phyloP scores from a whole-genome alignment of 768 basidiomycete species.

The Naganishia antarctica region DNA sequence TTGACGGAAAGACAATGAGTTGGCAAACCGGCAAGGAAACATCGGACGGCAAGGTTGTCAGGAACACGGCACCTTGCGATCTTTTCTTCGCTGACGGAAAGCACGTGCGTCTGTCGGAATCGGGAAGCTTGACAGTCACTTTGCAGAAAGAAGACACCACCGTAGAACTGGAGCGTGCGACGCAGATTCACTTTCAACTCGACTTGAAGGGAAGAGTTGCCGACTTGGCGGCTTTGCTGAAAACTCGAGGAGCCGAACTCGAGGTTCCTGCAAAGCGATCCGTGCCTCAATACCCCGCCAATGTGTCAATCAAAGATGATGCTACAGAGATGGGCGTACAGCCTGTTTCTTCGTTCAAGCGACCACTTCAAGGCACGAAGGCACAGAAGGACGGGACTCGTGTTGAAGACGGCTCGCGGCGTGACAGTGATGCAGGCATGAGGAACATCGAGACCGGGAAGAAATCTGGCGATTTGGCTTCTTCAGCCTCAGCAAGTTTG shows the following conservation, averaged over 20 bases:
- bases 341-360: too few species aligned
- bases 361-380: too few species aligned
- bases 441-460: too few species aligned
- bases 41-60: not conserved
- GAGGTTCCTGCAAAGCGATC: not conserved
- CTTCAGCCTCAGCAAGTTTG: too few species aligned
- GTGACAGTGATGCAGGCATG: too few species aligned
- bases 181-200: not conserved
- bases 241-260: not conserved
- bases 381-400: too few species aligned
- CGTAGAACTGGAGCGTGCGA: not conserved
- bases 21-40: not conserved
- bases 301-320: not conserved
- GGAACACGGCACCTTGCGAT: not conserved
- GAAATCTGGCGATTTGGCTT: too few species aligned
- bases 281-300: not conserved
- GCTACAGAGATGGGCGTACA: too few species aligned
- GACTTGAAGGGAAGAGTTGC: not conserved
- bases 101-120: not conserved
- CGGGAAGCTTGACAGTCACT: not conserved
- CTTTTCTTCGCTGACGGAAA: not conserved
- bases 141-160: not conserved
- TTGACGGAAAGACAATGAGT: slow-evolving; percentile 4
- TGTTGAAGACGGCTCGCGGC: too few species aligned
- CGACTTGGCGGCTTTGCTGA: not conserved